Conservation (phyloP, 2,329 filamentous ascomycete species). For the Alternaria brassicae region DNA sequence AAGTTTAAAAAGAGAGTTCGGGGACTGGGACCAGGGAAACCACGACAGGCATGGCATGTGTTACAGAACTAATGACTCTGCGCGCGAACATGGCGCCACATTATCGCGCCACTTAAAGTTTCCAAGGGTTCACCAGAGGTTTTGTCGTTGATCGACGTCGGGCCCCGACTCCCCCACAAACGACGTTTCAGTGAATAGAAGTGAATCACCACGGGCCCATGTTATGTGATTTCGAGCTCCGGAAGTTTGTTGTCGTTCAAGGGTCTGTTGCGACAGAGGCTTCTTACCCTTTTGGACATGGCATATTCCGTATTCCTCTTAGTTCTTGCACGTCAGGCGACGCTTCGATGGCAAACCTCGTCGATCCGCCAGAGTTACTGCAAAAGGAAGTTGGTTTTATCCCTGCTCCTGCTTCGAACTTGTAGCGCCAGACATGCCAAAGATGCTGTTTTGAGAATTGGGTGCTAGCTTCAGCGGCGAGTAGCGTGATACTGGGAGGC, state of each 20-base stretch:
- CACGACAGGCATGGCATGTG: neutral
- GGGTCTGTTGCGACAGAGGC: neutral
- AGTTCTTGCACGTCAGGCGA: neutral
- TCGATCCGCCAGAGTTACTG: neutral
- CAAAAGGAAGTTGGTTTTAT: constrained; percentile 7
- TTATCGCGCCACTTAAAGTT: constrained; percentile 1
- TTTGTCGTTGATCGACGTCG: neutral
- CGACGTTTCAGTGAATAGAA: neutral
- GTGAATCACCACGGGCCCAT: neutral
- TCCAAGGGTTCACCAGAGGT: neutral
- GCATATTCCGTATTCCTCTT: neutral
- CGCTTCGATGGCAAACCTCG: neutral
- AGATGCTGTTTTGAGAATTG: constrained; percentile 37
- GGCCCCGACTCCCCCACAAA: constrained; percentile 1
- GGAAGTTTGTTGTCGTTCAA: constrained; percentile 1
- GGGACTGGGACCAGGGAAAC: neutral
- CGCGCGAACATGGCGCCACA: neutral
- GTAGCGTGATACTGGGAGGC: constrained; percentile 78
- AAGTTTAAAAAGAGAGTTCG: neutral
- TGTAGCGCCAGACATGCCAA: constrained; percentile 21
- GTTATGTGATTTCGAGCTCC: neutral
- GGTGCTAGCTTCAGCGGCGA: constrained; percentile 49
- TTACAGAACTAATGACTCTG: neutral
- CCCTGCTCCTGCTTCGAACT: constrained; percentile 12
- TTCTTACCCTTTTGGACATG: neutral